Percentiles rank a stretch among this genome's conserved stretches.
phyloP scores from a whole-genome alignment of 164 flowering plant species.

The Chloranthus sessilifolius region DNA sequence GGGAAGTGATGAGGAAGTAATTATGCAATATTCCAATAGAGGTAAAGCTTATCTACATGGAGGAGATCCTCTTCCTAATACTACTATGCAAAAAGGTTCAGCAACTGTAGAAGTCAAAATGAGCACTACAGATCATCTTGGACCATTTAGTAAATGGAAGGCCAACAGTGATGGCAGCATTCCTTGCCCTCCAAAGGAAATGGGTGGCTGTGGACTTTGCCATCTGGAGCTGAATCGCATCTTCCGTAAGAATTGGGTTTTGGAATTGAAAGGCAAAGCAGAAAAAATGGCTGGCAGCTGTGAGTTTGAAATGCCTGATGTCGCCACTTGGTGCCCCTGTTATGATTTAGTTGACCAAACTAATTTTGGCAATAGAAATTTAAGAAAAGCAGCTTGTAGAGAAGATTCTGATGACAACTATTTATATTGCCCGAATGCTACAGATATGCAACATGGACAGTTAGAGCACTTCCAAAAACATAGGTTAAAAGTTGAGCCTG shows the following conservation, averaged over 20 bases:
- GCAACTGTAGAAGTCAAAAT: neutral
- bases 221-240: conserved; percentile 60
- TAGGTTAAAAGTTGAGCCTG: conserved; percentile 76
- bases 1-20: conserved; percentile 27
- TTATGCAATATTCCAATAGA: conserved; percentile 30
- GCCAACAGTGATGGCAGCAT: conserved; percentile 37
- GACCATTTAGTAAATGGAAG: conserved; percentile 30
- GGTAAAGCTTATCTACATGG: conserved; percentile 66
- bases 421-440: conserved; percentile 52
- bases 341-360: conserved; percentile 4
- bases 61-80: conserved; percentile 40
- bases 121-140: conserved; percentile 6
- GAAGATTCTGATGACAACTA: conserved; percentile 42
- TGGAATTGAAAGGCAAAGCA: conserved; percentile 34
- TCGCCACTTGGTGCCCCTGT: neutral
- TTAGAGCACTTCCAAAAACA: conserved; percentile 46
- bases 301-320: conserved; percentile 7
- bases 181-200: conserved; percentile 57
- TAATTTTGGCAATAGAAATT: conserved; percentile 10
- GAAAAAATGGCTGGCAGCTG: conserved; percentile 14
- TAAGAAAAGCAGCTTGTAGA: conserved; percentile 46
- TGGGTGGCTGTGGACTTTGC: conserved; percentile 69
- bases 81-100: neutral
- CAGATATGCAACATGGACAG: conserved; percentile 27
- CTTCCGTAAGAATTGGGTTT: conserved; percentile 45